phyloP scores from a whole-genome alignment of 1,284 basidiomycete species.

The Ganoderma resinaceum region DNA sequence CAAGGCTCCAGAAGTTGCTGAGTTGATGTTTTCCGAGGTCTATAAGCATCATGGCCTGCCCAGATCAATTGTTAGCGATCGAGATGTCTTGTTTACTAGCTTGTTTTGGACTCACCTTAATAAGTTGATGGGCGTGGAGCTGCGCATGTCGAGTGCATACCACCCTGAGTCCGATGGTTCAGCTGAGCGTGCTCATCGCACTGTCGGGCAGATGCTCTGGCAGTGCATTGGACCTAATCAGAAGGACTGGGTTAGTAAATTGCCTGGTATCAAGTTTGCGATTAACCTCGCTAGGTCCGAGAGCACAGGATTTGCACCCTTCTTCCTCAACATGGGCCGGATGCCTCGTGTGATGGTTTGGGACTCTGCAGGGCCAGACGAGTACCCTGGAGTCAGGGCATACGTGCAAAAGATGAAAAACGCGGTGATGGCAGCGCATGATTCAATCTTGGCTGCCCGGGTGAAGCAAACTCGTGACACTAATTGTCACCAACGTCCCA shows the following conservation, averaged over 20 bases:
- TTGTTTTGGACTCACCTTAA: constrained; percentile 49
- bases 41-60: constrained; percentile 50
- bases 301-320: constrained; percentile 45
- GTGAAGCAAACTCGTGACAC: background rate
- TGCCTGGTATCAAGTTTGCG: constrained; percentile 42
- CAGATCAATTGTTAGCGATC: constrained; percentile 46
- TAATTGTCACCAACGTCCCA: background rate
- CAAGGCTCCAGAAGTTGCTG: constrained; percentile 43
- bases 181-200: constrained; percentile 40
- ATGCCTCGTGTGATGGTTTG: constrained; percentile 2
- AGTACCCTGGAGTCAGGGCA: background rate
- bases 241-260: constrained; percentile 44
- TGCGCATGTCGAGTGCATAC: constrained; percentile 49
- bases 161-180: constrained; percentile 46
- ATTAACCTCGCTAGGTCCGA: constrained; percentile 26
- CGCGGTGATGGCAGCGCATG: background rate
- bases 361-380: background rate
- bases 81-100: constrained; percentile 50
- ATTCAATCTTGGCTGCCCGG: background rate
- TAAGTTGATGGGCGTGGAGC: constrained; percentile 40
- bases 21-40: constrained; percentile 45
- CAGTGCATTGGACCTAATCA: constrained; percentile 42
- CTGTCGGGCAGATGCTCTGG: constrained; percentile 45
- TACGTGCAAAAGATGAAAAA: background rate
- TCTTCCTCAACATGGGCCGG: constrained; percentile 34